These are phyloP conservation scores for Postia placenta DNA, from an alignment of 768 basidiomycete genomes.

Conservation along the genomic window DNA sequence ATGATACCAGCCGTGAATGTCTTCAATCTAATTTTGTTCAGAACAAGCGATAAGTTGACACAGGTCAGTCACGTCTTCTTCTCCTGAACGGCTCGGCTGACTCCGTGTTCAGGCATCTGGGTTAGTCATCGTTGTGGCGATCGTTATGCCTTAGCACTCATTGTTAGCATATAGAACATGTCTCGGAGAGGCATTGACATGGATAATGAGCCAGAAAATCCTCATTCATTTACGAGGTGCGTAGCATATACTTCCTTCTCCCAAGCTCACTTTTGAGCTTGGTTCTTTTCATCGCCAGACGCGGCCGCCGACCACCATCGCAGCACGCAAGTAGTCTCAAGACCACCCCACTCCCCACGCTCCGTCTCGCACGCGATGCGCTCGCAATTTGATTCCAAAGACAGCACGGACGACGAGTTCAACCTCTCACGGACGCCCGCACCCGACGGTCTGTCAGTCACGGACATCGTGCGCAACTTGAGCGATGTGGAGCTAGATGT, in stretches of 20 bases:
- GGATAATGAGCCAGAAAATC: conserved; percentile 32
- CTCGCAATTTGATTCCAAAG: conserved; percentile 12
- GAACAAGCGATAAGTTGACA: conserved; percentile 8
- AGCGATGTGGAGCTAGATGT: conserved; percentile 11
- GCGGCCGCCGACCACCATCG: conserved; percentile 14
- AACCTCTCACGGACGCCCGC: background rate
- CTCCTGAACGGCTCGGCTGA: too few relatives aligned
- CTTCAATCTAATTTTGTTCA: conserved; percentile 23
- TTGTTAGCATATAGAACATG: conserved; percentile 18
- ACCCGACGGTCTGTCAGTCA: background rate
- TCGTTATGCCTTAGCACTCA: too few relatives aligned
- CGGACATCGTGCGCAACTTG: background rate
- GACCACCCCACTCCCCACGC: conserved; percentile 8
- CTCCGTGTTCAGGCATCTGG: conserved; percentile 5
- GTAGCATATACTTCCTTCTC: conserved; percentile 2
- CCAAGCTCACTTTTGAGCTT: background rate
- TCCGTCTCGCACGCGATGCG: conserved; percentile 16
- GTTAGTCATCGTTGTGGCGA: conserved; percentile 9
- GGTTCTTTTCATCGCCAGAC: conserved; percentile 8
- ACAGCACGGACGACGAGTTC: conserved; percentile 5
- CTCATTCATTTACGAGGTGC: conserved; percentile 28
- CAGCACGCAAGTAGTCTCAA: conserved; percentile 12
- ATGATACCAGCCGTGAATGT: conserved; percentile 18
- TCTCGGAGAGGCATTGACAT: conserved; percentile 28
- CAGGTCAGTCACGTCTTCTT: conserved; percentile 15